Evolutionary conservation across 176 grass and related monocot species (phyloP).

Genomic region (Cenchrus fungigraminus): DNA sequence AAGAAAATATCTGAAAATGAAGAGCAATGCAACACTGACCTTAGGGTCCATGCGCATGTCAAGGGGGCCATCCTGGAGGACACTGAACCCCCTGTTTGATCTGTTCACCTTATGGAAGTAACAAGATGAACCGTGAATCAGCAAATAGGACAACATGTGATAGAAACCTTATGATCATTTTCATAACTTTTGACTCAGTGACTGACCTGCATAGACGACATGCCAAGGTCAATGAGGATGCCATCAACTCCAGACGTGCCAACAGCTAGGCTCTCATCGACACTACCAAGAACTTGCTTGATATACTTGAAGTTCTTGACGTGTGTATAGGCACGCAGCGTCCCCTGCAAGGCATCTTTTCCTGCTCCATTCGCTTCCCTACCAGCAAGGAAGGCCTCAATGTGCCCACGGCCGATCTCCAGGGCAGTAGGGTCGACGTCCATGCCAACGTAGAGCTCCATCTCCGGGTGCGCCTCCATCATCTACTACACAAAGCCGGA

Average conservation of each 20-base stretch:
- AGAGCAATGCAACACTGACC: slow-evolving; percentile 50
- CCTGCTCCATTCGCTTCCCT: slow-evolving; percentile 2
- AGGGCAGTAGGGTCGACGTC: slow-evolving; percentile 77
- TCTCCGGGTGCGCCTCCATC: slow-evolving; percentile 85
- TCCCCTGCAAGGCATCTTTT: slow-evolving; percentile 22
- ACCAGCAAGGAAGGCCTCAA: slow-evolving; percentile 56
- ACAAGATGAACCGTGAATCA: not conserved
- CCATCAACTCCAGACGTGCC: slow-evolving; percentile 57
- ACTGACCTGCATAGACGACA: slow-evolving; percentile 91
- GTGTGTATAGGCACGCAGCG: slow-evolving; percentile 55
- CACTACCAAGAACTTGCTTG: slow-evolving; percentile 57
- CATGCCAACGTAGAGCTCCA: slow-evolving; percentile 91
- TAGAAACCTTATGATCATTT: not conserved
- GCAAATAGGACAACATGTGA: not conserved
- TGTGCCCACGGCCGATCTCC: slow-evolving; percentile 53
- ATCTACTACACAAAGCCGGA: slow-evolving; percentile 52
- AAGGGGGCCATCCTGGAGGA: slow-evolving; percentile 75
- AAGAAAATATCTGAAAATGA: not conserved
- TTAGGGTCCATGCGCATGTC: slow-evolving; percentile 98
- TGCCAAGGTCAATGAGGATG: slow-evolving; percentile 86
- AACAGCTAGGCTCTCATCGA: slow-evolving; percentile 35
- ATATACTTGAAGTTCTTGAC: slow-evolving; percentile 92
- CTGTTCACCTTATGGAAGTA: slow-evolving; percentile 56
- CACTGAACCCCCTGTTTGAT: slow-evolving; percentile 78
- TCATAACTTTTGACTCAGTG: not conserved